A percentile compares a stretch with the other conserved stretches of the same genome.
phyloP scores from a whole-genome alignment of 2,329 filamentous ascomycete genomes.

The Chaetomiaceae sp. region DNA sequence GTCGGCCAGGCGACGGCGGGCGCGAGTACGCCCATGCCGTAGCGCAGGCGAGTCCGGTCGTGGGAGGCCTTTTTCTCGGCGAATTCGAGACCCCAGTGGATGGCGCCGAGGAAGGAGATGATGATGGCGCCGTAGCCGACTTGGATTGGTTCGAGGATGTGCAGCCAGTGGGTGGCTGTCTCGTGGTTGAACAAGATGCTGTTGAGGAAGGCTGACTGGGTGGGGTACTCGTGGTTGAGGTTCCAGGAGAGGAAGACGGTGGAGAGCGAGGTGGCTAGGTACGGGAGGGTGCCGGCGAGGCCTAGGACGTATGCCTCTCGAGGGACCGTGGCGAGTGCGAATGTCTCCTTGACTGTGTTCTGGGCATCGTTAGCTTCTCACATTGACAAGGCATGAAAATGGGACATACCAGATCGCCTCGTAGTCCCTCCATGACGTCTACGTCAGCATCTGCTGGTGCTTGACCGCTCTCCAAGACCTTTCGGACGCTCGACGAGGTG shows the following conservation, averaged over 20 bases:
- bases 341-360: constrained; percentile 64
- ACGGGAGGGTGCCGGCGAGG: constrained; percentile 76
- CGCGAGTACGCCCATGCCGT: constrained; percentile 75
- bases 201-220: constrained; percentile 60
- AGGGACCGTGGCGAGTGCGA: constrained; percentile 61
- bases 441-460: constrained; percentile 16
- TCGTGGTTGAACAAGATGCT: constrained; percentile 63
- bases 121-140: constrained; percentile 89
- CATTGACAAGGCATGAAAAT: too few relatives aligned
- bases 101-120: constrained; percentile 87
- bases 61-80: constrained; percentile 59
- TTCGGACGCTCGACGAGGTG: constrained; percentile 50
- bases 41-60: constrained; percentile 69
- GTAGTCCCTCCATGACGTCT: constrained; percentile 35
- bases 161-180: constrained; percentile 66
- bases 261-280: constrained; percentile 75
- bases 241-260: constrained; percentile 82
- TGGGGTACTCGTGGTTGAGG: constrained; percentile 62
- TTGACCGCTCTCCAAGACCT: constrained; percentile 41
- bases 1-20: constrained; percentile 87
- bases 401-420: constrained; percentile 52
- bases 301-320: constrained; percentile 64
- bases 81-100: constrained; percentile 90
- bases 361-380: constrained; percentile 31
- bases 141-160: constrained; percentile 78